Evolutionary conservation across 441 rosid genomes (phyloP).

Genomic region (Populus hybrid): DNA sequence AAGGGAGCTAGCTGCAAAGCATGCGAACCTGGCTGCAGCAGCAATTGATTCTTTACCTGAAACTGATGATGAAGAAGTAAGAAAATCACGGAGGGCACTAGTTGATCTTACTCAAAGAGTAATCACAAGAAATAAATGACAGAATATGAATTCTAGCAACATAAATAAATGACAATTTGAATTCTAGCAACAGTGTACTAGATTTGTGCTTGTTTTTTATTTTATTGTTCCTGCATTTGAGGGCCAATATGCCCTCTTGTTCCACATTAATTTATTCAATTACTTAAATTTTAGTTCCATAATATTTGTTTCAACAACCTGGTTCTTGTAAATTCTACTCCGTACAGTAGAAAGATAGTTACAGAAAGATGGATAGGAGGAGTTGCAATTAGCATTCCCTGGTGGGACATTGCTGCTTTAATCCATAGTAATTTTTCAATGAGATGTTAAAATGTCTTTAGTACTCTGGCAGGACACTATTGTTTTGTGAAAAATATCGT

Average conservation of each 20-base stretch:
- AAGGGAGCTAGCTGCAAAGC: slow-evolving; percentile 68
- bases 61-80: slow-evolving; percentile 59
- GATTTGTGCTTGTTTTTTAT: slow-evolving; percentile 10
- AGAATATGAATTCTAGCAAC: neutral
- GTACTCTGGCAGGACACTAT: neutral
- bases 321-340: neutral
- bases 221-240: neutral
- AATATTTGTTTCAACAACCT: neutral
- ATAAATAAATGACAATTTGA: too few species aligned
- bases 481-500: neutral
- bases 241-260: neutral
- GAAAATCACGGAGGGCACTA: slow-evolving; percentile 75
- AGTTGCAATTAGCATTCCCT: neutral
- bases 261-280: too few species aligned
- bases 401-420: neutral
- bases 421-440: neutral
- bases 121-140: slow-evolving; percentile 69
- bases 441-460: neutral
- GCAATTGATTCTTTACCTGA: slow-evolving; percentile 74
- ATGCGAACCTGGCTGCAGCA: slow-evolving; percentile 65
- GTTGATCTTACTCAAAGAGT: slow-evolving; percentile 76
- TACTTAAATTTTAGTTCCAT: neutral
- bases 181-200: neutral
- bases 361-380: neutral
- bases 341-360: neutral